Evolutionary conservation across 2,329 filamentous ascomycete genomes (phyloP), one percentile per base, ranked within the genome.

Genomic region (Sarocladium brachiariae): DNA sequence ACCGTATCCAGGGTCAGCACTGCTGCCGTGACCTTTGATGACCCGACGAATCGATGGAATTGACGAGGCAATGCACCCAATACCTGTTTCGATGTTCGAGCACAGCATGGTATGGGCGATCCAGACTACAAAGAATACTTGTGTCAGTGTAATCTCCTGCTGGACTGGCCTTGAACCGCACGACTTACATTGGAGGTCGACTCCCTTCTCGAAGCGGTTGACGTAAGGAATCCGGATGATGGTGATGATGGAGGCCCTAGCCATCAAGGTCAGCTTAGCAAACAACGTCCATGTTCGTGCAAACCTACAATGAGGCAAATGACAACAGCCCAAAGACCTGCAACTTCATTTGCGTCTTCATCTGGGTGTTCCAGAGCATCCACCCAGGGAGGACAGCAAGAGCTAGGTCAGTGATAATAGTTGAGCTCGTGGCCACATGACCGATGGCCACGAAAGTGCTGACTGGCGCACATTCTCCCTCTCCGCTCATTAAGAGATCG

Each of bases 391-490:
- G 53, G 1, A 67, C 52, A 0, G 61, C 61, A 8, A 60, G 59
- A 8, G 61, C 62, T 46, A 63, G 11, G 46, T 67, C 64, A n/a
- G 64, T 67, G 2, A 60, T 52, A 24, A 67, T 64, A 6, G 63
- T 63, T 5, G 58, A 58, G 14, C 56, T 60, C 2, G 64, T 66
- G 18, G 46, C 46, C 8, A 49, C 46, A 37, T 49, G 46, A 3
- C 46, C 46, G 16, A 49, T 49, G 18, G 46, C 51, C 23, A 53
- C 31, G 27, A 63, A 58, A 13, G 55, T 53, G 5, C 58, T 54
- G 35, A 56, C 55, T 3, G 57, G 51, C 1, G 56, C 54, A 51
- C 61, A 63, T 6, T n/a, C 50, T 4, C 53, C 59, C n/a, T 58
- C 37, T 4, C 61, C 59, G 18, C 51, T 50, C 1, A 53, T 13